phyloP scores from a whole-genome alignment of 2,329 filamentous ascomycete genomes.

The Ceratocystis smalleyi region DNA sequence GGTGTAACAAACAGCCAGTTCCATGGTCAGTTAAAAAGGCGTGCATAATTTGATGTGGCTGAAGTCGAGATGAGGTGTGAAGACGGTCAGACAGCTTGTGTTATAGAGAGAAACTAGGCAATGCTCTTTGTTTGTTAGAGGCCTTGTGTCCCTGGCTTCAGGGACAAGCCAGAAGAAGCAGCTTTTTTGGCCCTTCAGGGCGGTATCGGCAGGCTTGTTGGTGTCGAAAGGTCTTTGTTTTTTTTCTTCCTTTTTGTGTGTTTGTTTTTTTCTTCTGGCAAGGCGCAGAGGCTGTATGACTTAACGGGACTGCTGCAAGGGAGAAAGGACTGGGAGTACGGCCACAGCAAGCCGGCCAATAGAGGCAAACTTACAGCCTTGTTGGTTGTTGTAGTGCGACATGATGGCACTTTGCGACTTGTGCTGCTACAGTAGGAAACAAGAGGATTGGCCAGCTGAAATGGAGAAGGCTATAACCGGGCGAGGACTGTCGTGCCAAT shows the following conservation, averaged over 20 bases:
- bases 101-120: neutral
- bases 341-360: neutral
- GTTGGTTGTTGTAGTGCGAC: conserved; percentile 16
- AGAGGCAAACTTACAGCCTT: conserved; percentile 13
- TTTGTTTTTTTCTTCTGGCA: neutral
- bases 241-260: neutral
- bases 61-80: no score
- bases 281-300: neutral
- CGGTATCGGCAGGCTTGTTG: neutral
- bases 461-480: neutral
- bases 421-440: neutral
- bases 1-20: neutral
- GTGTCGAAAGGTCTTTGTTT: neutral
- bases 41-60: no score
- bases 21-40: conserved; percentile 8
- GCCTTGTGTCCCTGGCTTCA: conserved; percentile 1
- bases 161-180: neutral
- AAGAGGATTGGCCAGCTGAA: neutral
- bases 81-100: neutral
- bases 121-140: neutral
- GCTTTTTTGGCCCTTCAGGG: neutral
- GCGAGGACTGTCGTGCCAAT: neutral
- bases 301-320: neutral
- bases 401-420: conserved; percentile 1
- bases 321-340: neutral